Evolutionary conservation across 345 rosid genomes (phyloP).

Genomic region (Gossypioides kirkii): DNA sequence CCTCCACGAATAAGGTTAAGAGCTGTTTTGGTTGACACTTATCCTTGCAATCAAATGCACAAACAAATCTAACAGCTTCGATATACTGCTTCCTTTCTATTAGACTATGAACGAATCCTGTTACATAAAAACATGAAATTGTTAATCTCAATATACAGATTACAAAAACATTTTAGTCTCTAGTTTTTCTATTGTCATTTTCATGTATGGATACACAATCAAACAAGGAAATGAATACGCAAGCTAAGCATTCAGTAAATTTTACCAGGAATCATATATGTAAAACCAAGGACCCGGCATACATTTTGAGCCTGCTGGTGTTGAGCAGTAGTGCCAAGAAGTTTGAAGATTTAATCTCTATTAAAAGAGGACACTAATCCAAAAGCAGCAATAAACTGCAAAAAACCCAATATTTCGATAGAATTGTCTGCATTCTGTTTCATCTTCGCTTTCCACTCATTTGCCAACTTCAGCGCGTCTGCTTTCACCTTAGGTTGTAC

Average conservation of each 20-base stretch:
- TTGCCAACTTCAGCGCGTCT: constrained; percentile 27
- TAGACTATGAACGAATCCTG: constrained; percentile 35
- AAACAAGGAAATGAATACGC: background rate
- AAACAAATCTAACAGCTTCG: constrained; percentile 29
- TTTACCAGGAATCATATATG: constrained; percentile 28
- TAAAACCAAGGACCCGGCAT: constrained; percentile 29
- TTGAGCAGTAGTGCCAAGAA: constrained; percentile 23
- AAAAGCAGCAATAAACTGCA: constrained; percentile 39
- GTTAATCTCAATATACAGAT: background rate
- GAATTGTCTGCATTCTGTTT: constrained; percentile 13
- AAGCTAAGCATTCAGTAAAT: background rate
- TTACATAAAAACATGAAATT: constrained; percentile 4
- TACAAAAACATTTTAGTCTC: background rate
- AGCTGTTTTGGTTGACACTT: constrained; percentile 24
- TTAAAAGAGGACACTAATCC: constrained; percentile 26
- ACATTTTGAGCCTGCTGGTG: constrained; percentile 25
- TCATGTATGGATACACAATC: background rate
- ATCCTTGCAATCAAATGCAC: constrained; percentile 27
- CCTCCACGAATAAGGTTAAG: constrained; percentile 14
- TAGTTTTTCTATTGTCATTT: background rate
- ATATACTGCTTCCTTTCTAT: constrained; percentile 14
- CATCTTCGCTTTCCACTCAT: constrained; percentile 34
- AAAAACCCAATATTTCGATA: constrained; percentile 30
- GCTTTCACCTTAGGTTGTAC: constrained; percentile 22
- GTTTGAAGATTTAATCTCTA: constrained; percentile 26